These are phyloP conservation scores for Colletotrichum sp. DNA, from an alignment of 2,329 filamentous ascomycete genomes.

Conservation along the genomic window DNA sequence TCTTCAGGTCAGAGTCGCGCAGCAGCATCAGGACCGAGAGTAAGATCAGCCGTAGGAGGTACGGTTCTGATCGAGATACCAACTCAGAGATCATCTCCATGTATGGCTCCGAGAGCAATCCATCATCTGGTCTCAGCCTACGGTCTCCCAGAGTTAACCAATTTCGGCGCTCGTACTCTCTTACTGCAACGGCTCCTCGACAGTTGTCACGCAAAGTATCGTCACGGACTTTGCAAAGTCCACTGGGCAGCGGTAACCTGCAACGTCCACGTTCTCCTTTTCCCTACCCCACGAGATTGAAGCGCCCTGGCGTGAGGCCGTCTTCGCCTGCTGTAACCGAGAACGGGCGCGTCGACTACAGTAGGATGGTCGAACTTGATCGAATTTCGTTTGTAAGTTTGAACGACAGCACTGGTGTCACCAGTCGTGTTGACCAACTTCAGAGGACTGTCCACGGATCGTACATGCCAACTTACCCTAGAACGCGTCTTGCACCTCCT, in stretches of 20 bases:
- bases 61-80: slow-evolving; percentile 56
- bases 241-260: slow-evolving; percentile 43
- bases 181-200: slow-evolving; percentile 56
- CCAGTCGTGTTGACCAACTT: background rate
- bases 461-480: slow-evolving; percentile 42
- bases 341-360: slow-evolving; percentile 53
- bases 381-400: slow-evolving; percentile 49
- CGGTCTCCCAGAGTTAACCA: slow-evolving; percentile 49
- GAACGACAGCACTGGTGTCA: background rate
- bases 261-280: slow-evolving; percentile 65
- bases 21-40: slow-evolving; percentile 34
- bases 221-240: slow-evolving; percentile 52
- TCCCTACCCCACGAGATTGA: slow-evolving; percentile 62
- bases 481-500: slow-evolving; percentile 39
- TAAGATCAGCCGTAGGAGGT: slow-evolving; percentile 46
- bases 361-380: slow-evolving; percentile 55
- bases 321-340: slow-evolving; percentile 55
- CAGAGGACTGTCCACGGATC: slow-evolving; percentile 51
- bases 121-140: slow-evolving; percentile 43
- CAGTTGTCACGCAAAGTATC: slow-evolving; percentile 53
- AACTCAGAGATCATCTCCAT: slow-evolving; percentile 62
- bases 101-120: slow-evolving; percentile 56
- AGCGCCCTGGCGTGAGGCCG: slow-evolving; percentile 55
- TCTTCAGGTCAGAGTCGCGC: slow-evolving; percentile 31
- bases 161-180: slow-evolving; percentile 57